Conservation (phyloP, 2,329 filamentous ascomycete species). For the Penicillium sumatraense region DNA sequence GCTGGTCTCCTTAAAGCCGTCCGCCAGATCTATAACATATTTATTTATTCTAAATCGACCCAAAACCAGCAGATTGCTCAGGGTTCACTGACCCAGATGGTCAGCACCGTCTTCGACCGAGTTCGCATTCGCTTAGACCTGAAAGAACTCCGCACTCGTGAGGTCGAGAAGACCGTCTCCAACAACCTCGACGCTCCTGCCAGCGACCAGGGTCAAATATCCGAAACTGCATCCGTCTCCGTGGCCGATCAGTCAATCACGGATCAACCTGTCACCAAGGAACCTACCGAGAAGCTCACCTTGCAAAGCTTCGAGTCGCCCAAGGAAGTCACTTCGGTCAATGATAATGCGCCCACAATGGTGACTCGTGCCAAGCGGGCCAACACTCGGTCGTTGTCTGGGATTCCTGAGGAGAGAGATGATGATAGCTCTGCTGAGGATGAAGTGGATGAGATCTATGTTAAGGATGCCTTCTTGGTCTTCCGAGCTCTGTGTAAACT, state of each 20-base stretch:
- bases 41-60: slow-evolving; percentile 89
- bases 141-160: slow-evolving; percentile 74
- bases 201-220: slow-evolving; percentile 53
- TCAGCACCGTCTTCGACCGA: slow-evolving; percentile 94
- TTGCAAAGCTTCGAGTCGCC: slow-evolving; percentile 71
- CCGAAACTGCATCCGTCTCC: slow-evolving; percentile 41
- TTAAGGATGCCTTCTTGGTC: slow-evolving; percentile 94
- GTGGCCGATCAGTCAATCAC: slow-evolving; percentile 46
- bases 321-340: slow-evolving; percentile 69
- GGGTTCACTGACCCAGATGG: slow-evolving; percentile 96
- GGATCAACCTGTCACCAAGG: slow-evolving; percentile 57
- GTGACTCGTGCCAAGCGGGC: slow-evolving; percentile 63
- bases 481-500: slow-evolving; percentile 98
- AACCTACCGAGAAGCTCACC: slow-evolving; percentile 63
- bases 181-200: slow-evolving; percentile 40
- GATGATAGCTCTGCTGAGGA: slow-evolving; percentile 54
- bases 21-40: slow-evolving; percentile 98
- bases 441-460: slow-evolving; percentile 92
- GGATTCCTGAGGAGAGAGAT: slow-evolving; percentile 43
- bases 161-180: slow-evolving; percentile 40
- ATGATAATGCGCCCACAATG: slow-evolving; percentile 69
- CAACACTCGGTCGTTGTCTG: slow-evolving; percentile 49
- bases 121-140: slow-evolving; percentile 84
- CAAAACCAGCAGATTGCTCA: slow-evolving; percentile 97
- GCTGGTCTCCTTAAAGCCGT: slow-evolving; percentile 95